Conservation (phyloP, 345 rosid genomes). For the Eucalyptus tenuipes region DNA sequence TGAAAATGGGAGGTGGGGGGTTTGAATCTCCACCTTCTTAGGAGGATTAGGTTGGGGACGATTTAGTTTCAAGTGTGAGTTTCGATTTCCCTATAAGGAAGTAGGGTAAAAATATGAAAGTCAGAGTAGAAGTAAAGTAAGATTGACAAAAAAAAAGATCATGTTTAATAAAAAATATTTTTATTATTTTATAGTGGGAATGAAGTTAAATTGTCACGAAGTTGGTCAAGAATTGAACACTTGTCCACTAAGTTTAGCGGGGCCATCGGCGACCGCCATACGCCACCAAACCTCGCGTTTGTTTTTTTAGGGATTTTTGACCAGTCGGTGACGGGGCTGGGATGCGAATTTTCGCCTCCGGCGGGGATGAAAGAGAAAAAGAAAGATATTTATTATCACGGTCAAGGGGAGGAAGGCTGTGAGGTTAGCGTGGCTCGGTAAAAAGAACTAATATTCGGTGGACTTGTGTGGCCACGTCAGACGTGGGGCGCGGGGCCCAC, state of each 20-base stretch:
- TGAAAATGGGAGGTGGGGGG: too few species aligned
- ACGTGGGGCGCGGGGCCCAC: not conserved
- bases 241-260: not conserved
- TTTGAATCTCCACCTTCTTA: too few species aligned
- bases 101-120: too few species aligned
- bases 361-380: not conserved
- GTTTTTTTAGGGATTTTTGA: not conserved
- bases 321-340: not conserved
- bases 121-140: too few species aligned
- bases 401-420: not conserved
- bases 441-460: not conserved
- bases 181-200: not conserved
- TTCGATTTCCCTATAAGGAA: too few species aligned
- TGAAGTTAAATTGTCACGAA: not conserved
- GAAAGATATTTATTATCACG: not conserved
- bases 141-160: too few species aligned
- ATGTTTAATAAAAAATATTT: too few species aligned
- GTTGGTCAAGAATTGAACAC: not conserved
- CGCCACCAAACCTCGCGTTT: not conserved
- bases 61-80: too few species aligned
- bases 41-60: too few species aligned
- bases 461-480: constrained; percentile 43
- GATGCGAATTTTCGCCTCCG: not conserved
- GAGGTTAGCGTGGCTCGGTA: not conserved
- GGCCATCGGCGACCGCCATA: not conserved